phyloP scores from a whole-genome alignment of 495 filamentous ascomycete species.

The Podospora sp. region DNA sequence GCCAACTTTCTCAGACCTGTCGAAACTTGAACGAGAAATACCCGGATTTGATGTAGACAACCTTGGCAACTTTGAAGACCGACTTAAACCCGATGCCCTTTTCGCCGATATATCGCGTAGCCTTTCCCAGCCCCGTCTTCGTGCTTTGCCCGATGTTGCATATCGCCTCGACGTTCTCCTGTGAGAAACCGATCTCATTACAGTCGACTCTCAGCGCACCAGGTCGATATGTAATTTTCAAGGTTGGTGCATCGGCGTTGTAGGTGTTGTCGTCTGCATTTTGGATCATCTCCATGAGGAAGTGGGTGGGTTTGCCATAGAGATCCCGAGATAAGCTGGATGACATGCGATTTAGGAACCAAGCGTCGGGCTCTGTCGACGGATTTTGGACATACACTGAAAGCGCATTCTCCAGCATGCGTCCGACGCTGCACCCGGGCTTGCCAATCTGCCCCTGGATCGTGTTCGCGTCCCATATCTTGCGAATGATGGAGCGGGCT shows the following conservation, averaged over 20 bases:
- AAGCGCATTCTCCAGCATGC: too few species aligned
- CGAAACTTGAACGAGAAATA: conserved; percentile 1
- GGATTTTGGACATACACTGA: too few species aligned
- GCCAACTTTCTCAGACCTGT: background rate
- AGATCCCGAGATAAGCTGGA: too few species aligned
- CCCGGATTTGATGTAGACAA: background rate
- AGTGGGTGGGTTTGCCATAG: background rate
- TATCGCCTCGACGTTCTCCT: background rate
- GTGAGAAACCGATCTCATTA: background rate
- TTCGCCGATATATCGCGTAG: background rate
- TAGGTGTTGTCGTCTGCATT: conserved; percentile 8
- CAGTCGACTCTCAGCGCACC: background rate
- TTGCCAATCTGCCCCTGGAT: too few species aligned
- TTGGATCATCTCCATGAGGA: conserved; percentile 7
- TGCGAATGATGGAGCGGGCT: too few species aligned
- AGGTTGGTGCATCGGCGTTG: background rate
- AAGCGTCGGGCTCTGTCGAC: too few species aligned
- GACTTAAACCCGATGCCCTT: conserved; percentile 15
- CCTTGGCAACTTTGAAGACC: conserved; percentile 11
- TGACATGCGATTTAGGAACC: too few species aligned
- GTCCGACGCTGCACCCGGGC: too few species aligned
- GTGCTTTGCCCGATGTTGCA: background rate
- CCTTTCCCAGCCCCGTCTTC: background rate
- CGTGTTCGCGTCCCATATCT: too few species aligned
- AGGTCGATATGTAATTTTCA: background rate